phyloP scores from a whole-genome alignment of 2,329 filamentous ascomycete genomes.

The Fonsecaea erecta region DNA sequence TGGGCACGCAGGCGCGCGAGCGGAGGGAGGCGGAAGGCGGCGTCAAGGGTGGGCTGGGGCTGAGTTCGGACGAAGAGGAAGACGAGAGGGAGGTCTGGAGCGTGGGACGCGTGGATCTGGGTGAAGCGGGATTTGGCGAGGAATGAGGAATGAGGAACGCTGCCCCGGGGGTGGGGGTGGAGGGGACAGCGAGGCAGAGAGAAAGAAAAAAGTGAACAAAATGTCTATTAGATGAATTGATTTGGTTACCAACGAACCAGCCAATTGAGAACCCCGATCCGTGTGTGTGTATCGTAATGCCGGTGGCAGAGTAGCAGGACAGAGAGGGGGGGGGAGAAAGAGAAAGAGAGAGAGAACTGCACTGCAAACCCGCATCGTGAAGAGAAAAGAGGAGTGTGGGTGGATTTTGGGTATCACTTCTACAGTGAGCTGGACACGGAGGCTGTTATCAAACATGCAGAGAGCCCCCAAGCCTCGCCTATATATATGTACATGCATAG shows the following conservation, averaged over 20 bases:
- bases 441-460: neutral
- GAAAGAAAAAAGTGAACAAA: neutral
- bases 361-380: neutral
- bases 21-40: conserved; percentile 90
- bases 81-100: conserved; percentile 97
- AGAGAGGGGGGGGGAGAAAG: too few relatives aligned
- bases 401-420: neutral
- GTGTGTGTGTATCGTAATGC: too few relatives aligned
- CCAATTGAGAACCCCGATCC: too few relatives aligned
- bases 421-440: neutral
- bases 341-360: neutral
- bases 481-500: neutral
- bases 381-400: neutral
- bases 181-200: neutral
- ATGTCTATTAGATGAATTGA: neutral
- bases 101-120: conserved; percentile 85
- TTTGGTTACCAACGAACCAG: neutral
- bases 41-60: conserved; percentile 73
- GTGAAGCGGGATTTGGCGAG: conserved; percentile 38
- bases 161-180: too few relatives aligned
- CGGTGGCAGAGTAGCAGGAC: too few relatives aligned
- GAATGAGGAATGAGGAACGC: too few relatives aligned
- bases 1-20: conserved; percentile 87
- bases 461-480: neutral
- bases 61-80: conserved; percentile 89